These are phyloP conservation scores for Lachnellula occidentalis DNA, from an alignment of 2,329 filamentous ascomycete species.

Conservation along the genomic window DNA sequence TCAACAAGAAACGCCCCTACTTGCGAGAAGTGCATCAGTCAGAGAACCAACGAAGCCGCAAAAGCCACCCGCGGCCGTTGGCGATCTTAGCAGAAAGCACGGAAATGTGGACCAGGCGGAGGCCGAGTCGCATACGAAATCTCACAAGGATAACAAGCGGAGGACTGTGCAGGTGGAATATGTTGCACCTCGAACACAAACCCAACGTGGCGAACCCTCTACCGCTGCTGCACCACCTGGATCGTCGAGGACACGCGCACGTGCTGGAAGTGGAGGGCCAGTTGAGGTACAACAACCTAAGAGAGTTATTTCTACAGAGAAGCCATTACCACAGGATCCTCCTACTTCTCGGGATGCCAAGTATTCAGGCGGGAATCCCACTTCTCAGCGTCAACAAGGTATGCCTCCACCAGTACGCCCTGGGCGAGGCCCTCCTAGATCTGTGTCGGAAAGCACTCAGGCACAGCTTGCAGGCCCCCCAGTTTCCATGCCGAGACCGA, in stretches of 20 bases:
- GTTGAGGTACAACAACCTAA: slow-evolving; percentile 35
- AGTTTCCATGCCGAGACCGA: slow-evolving; percentile 53
- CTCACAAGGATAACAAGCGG: slow-evolving; percentile 76
- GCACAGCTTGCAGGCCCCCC: slow-evolving; percentile 42
- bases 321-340: slow-evolving; percentile 55
- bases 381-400: slow-evolving; percentile 34
- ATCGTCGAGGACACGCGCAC: slow-evolving; percentile 44
- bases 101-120: slow-evolving; percentile 66
- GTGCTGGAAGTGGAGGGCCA: slow-evolving; percentile 50
- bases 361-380: slow-evolving; percentile 38
- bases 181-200: slow-evolving; percentile 84
- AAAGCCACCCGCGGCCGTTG: slow-evolving; percentile 47
- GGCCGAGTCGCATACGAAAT: slow-evolving; percentile 58
- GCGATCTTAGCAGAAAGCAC: slow-evolving; percentile 66
- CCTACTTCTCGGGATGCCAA: slow-evolving; percentile 43
- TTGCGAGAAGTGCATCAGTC: slow-evolving; percentile 87
- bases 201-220: slow-evolving; percentile 53
- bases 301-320: slow-evolving; percentile 43
- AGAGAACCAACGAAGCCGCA: slow-evolving; percentile 73
- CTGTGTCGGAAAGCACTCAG: slow-evolving; percentile 49
- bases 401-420: slow-evolving; percentile 41
- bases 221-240: slow-evolving; percentile 27
- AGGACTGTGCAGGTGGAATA: slow-evolving; percentile 97
- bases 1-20: slow-evolving; percentile 49
- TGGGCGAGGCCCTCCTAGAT: slow-evolving; percentile 45